Evolutionary conservation across 1,284 basidiomycete species (phyloP).

Genomic region (Butyriboletus appendiculatus): DNA sequence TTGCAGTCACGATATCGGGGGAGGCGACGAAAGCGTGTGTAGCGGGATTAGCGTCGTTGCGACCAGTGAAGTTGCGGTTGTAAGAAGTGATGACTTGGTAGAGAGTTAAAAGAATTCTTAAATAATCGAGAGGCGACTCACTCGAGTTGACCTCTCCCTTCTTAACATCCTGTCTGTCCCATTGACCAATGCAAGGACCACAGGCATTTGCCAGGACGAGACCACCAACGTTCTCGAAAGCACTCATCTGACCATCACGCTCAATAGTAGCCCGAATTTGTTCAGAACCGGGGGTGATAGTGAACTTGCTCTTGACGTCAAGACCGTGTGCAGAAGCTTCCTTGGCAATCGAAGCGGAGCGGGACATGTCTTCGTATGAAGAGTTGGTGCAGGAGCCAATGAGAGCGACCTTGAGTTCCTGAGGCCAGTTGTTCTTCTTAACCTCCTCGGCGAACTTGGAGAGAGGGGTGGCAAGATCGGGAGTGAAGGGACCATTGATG

Average conservation of each 20-base stretch:
- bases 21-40: constrained; percentile 99
- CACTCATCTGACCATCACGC: constrained; percentile 91
- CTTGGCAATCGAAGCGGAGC: constrained; percentile 91
- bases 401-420: constrained; percentile 95
- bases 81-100: constrained; percentile 93
- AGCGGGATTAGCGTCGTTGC: constrained; percentile 99
- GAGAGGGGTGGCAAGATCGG: constrained; percentile 93
- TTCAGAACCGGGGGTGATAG: constrained; percentile 97
- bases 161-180: constrained; percentile 96
- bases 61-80: constrained; percentile 99
- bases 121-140: constrained; percentile 38
- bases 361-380: constrained; percentile 99
- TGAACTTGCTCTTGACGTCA: constrained; percentile 91
- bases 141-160: constrained; percentile 97
- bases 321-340: constrained; percentile 90
- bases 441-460: constrained; percentile 94
- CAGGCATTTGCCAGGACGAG: constrained; percentile 98
- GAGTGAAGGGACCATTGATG: constrained; percentile 99
- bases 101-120: constrained; percentile 9
- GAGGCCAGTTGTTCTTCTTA: constrained; percentile 96
- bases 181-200: constrained; percentile 99
- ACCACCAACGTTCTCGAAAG: constrained; percentile 88
- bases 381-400: constrained; percentile 99
- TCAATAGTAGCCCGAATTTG: constrained; percentile 98
- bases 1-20: constrained; percentile 96